phyloP scores from a whole-genome alignment of 2,329 filamentous ascomycete genomes.

The Penicillium fuscoglaucum region DNA sequence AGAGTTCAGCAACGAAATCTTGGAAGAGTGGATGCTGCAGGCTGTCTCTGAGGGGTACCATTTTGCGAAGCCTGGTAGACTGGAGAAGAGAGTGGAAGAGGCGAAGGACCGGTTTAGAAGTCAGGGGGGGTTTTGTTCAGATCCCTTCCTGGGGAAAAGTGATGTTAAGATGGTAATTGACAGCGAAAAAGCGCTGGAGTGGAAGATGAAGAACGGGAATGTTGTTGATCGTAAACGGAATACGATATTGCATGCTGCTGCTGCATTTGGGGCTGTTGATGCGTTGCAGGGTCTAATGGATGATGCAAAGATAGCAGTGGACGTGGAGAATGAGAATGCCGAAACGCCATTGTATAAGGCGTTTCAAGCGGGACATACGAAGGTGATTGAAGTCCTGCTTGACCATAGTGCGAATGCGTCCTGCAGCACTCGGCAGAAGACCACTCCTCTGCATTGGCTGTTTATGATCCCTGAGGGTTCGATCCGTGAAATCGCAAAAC shows the following conservation, averaged over 20 bases:
- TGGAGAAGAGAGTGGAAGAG: constrained; percentile 11
- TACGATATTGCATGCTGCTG: constrained; percentile 29
- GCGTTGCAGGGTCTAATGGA: constrained; percentile 21
- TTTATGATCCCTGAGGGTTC: constrained; percentile 23
- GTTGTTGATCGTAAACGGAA: constrained; percentile 28
- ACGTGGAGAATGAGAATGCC: constrained; percentile 28
- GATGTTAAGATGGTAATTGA: constrained; percentile 15
- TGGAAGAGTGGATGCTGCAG: constrained; percentile 27
- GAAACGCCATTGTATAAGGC: constrained; percentile 33
- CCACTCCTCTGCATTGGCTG: constrained; percentile 30
- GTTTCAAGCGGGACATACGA: constrained; percentile 29
- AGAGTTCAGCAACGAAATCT: constrained; percentile 17
- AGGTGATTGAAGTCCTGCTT: constrained; percentile 27
- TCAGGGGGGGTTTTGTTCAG: constrained; percentile 26
- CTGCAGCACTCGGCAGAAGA: constrained; percentile 19
- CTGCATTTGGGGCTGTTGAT: constrained; percentile 20
- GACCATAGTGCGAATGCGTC: constrained; percentile 24
- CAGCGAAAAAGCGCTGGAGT: constrained; percentile 9
- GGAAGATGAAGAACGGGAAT: constrained; percentile 10
- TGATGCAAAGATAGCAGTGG: constrained; percentile 9
- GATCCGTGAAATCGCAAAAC: constrained; percentile 18
- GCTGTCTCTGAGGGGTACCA: constrained; percentile 29
- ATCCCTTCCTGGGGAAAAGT: constrained; percentile 25
- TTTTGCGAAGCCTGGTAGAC: constrained; percentile 15
- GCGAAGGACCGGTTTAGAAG: constrained; percentile 24